Evolutionary conservation across 306 rosid genomes (phyloP), one percentile per base, ranked within the genome.

Genomic region (Cucumis cinereus): DNA sequence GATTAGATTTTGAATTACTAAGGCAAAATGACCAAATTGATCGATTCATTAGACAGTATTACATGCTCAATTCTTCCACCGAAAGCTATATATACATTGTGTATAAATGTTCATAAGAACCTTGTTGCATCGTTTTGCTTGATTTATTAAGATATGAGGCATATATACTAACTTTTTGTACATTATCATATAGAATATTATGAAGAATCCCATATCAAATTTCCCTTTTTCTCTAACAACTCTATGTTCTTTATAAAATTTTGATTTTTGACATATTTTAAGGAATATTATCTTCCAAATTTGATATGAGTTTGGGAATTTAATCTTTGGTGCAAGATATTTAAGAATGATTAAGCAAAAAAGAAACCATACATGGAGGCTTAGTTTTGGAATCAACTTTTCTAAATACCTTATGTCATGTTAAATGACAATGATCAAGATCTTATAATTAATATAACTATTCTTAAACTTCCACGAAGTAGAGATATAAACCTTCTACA

Each of bases 131-230:
- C 64, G 7, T 49, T 5, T 57, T 30, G 43, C 12, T 15, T 16
- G 69, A 62, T 53, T n/a, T 62, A 19, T n/a, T 62, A 20, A 62
- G 69, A 62, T 62, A 33, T 62, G 69, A 62, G 22, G 72, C 52
- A 64, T 38, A 64, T 67, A 40, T 41, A 67, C 71, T 67, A 10
- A 2, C 47, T 10, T 67, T 67, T 40, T 38, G 19, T 67, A 67
- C 73, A 67, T 67, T 67, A 67, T 67, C 73, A 41, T 41, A 67
- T 38, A 43, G 54, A 67, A 67, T 67, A 33, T 67, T 20, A 20
- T 10, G 41, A 38, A 41, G 33, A 22, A 67, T 40, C 40, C 49
- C 24, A 35, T 20, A 64, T 22, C 26, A 33, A 33, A 43, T 61
- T 15, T 61, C 20, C 62, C 10, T 1, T 67, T 38, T 67, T 67